These are phyloP conservation scores for Populus hybrid DNA, from an alignment of 441 rosid species.

Conservation along the genomic window DNA sequence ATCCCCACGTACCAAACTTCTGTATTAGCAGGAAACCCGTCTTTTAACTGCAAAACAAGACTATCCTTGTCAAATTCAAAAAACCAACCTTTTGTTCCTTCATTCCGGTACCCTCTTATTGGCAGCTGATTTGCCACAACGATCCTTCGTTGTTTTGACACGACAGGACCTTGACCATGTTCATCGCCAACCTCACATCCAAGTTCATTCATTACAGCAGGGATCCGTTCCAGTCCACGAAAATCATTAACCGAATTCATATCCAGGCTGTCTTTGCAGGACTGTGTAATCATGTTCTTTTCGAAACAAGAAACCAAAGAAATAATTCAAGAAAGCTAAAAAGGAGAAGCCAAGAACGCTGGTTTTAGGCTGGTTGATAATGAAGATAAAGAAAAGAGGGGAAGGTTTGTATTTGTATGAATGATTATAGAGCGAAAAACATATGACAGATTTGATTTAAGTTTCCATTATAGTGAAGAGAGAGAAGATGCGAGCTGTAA, in stretches of 20 bases:
- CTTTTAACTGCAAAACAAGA: constrained; percentile 48
- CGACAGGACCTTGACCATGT: constrained; percentile 8
- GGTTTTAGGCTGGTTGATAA: background rate
- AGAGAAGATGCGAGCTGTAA: constrained; percentile 12
- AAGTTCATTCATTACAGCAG: constrained; percentile 43
- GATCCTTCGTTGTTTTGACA: constrained; percentile 35
- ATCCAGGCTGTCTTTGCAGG: constrained; percentile 51
- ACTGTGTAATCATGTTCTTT: constrained; percentile 42
- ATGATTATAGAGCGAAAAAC: constrained; percentile 6
- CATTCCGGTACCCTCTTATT: constrained; percentile 33
- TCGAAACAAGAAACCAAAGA: background rate
- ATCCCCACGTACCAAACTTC: constrained; percentile 69
- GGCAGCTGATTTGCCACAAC: constrained; percentile 73
- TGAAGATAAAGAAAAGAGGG: background rate
- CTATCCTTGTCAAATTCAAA: constrained; percentile 63
- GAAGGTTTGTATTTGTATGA: background rate
- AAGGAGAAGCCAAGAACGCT: background rate
- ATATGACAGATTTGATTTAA: constrained; percentile 18
- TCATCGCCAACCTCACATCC: constrained; percentile 30
- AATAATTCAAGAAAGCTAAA: background rate
- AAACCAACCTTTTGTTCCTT: constrained; percentile 35
- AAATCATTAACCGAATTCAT: constrained; percentile 59
- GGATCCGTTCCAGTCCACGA: constrained; percentile 47
- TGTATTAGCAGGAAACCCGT: constrained; percentile 48
- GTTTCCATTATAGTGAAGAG: constrained; percentile 26